Evolutionary conservation across 176 grass and related monocot genomes (phyloP).

Genomic region (Puya raimondii): DNA sequence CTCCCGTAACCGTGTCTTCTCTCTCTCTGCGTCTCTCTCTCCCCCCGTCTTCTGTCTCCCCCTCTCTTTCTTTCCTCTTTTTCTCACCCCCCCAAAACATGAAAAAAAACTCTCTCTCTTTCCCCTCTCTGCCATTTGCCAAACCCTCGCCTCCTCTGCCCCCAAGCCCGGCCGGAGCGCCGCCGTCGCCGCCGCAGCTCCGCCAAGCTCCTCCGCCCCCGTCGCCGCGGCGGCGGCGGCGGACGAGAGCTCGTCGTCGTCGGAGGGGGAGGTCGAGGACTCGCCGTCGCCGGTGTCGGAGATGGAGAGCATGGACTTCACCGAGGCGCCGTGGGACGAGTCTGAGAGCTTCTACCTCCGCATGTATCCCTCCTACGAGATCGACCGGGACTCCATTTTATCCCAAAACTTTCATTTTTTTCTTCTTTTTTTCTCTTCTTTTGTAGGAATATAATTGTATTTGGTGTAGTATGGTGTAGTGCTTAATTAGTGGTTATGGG

Average conservation of each 20-base stretch:
- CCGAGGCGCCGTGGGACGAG: conserved; percentile 89
- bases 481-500: not conserved
- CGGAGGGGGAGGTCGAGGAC: conserved; percentile 46
- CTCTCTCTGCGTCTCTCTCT: no score
- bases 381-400: conserved; percentile 95
- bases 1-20: no score
- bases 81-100: no score
- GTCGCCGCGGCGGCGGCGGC: no score
- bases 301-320: conserved; percentile 92
- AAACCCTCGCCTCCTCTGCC: conserved; percentile 40
- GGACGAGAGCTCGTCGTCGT: conserved; percentile 40
- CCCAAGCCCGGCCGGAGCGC: conserved; percentile 16
- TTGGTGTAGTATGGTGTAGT: conserved; percentile 24
- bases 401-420: conserved; percentile 28
- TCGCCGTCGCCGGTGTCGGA: conserved; percentile 54
- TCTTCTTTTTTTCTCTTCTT: conserved; percentile 11
- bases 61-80: no score
- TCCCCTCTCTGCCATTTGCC: conserved; percentile 88
- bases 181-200: no score
- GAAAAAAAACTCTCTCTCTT: no score
- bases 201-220: no score
- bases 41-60: no score
- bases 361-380: conserved; percentile 94
- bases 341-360: conserved; percentile 64
- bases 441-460: conserved; percentile 24